A percentile compares a stretch with the other conserved stretches of the same genome.
These are phyloP conservation scores for Neoascochyta sp. DNA, from an alignment of 2,329 filamentous ascomycete genomes.

Conservation along the genomic window DNA sequence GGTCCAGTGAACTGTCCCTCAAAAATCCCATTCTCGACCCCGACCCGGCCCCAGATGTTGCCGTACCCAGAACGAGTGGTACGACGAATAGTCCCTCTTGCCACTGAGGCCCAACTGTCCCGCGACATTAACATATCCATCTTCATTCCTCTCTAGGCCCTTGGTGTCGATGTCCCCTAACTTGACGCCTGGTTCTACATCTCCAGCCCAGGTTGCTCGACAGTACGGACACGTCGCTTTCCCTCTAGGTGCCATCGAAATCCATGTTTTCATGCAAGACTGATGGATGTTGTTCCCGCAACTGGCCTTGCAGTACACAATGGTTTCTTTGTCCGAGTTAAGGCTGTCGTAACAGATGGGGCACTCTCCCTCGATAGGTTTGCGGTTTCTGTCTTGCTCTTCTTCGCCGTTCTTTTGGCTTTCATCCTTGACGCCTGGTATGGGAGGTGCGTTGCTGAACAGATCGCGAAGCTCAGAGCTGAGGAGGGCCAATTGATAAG, in stretches of 20 bases:
- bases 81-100: constrained; percentile 38
- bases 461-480: constrained; percentile 56
- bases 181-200: constrained; percentile 37
- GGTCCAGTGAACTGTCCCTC: too few relatives aligned
- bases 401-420: constrained; percentile 28
- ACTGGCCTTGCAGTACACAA: constrained; percentile 55
- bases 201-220: constrained; percentile 52
- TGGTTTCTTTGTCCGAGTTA: constrained; percentile 32
- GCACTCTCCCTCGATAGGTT: constrained; percentile 59
- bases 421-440: constrained; percentile 40
- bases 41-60: constrained; percentile 7
- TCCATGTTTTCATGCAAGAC: constrained; percentile 55
- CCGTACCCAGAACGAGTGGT: constrained; percentile 25
- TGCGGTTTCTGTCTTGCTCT: constrained; percentile 50
- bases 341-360: constrained; percentile 53
- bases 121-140: constrained; percentile 62
- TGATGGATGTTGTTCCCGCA: constrained; percentile 64
- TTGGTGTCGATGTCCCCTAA: constrained; percentile 47
- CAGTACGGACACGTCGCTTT: constrained; percentile 60
- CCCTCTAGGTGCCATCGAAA: constrained; percentile 18
- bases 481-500: constrained; percentile 60
- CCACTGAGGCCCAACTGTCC: constrained; percentile 57
- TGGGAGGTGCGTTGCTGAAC: constrained; percentile 51
- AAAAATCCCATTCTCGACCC: too few relatives aligned
- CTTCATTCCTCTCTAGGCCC: constrained; percentile 40